Base-by-base conservation (phyloP, 768 basidiomycete genomes). In the Clavaria fumosa region DNA sequence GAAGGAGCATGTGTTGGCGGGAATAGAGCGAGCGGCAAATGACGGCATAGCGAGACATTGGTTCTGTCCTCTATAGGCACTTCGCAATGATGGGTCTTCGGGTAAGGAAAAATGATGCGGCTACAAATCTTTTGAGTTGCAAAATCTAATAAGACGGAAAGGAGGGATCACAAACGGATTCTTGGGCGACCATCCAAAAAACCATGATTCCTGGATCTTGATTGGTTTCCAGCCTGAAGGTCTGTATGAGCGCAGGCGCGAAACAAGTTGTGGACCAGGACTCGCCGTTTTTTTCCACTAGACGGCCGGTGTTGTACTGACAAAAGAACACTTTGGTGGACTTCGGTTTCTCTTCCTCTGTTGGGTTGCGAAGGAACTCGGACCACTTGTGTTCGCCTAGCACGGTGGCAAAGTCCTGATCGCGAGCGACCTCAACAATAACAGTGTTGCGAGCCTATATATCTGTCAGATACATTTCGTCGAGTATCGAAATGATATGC, bases 371-470 rank as follows among this genome's bases (percentile, higher is more conserved):
- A 12, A 73, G 50, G 37, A 72, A 62, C 21, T 67, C 57, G 14
- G 37, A 38, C 69, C 69, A 72, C 11, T 57, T 55, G 43, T 73
- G 71, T 45, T 69, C 67, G 38, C 70, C 71, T 1, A 73, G 52
- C 10, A 73, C 44, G 10, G 49, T 47, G 17, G 58, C 51, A 12
- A 57, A 54, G 12, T 45, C 46, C 35, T 55, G 64, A 3, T 47
- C 45, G 39, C 61, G 61, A 23, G 61, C 56, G 40, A 73, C 50
- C 41, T 72, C 67, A 17, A 70, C 48, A 6, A 71, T 47, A n/a
- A 70, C 61, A 57, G 66, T 67, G 4, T 63, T 19, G 60, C 56
- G 19, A 41, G 40, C 2, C 34, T 33, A 17, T 20, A 31, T 31
- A 14, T 17, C 15, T 28, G 7, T 20, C 38, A 24, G 31, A n/a